Evolutionary conservation across 176 grass and related monocot species (phyloP), one percentile per base, ranked within the genome.

Genomic region (Aegilops sharonensis): DNA sequence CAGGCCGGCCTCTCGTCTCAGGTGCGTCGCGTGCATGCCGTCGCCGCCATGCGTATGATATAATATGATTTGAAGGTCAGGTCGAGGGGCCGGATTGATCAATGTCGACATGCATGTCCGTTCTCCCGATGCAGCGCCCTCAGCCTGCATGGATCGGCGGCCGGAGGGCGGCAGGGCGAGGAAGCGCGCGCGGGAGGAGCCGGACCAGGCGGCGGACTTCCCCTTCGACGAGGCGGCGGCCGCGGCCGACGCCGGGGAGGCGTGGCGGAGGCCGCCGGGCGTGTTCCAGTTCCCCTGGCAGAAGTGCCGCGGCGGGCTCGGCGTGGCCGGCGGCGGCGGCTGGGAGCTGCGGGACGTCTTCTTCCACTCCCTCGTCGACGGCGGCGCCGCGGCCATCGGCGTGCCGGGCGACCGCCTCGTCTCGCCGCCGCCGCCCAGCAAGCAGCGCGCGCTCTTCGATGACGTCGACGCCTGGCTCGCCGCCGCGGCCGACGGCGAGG

Each of bases 241-340:
- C 17, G 25, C 9, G 32, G 35, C 13, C 20, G 66, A 64, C 31
- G 64, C 27, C 73, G 87, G 82, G 29, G 88, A 93, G 75, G 64
- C 85, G 62, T 87, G 73, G 76, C 86, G 72, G 39, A 60, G 72
- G 30, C 88, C 92, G 25, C 91, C 90, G 42, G 91, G 95, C 70
- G 83, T 93, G 88, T 98, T 95, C 83, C 89, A 87, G 87, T 81
- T 98, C 65, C 90, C 90, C 7, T 91, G 92, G 90, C 90, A 87
- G 82, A 86, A 81, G 84, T 80, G 85, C 66, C 82, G 56, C 45
- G 64, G 88, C 79, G 85, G 81, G 25, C 85, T 91, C 21, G 82
- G 84, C 74, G 54, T 30, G 20, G 88, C 43, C 13, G 67, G 61
- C 20, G 72, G 61, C 20, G 72, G 78, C 9, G 84, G 79, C 20